Conservation (phyloP, 352 stramenopile genomes). For the Thraustochytrium striatum region DNA sequence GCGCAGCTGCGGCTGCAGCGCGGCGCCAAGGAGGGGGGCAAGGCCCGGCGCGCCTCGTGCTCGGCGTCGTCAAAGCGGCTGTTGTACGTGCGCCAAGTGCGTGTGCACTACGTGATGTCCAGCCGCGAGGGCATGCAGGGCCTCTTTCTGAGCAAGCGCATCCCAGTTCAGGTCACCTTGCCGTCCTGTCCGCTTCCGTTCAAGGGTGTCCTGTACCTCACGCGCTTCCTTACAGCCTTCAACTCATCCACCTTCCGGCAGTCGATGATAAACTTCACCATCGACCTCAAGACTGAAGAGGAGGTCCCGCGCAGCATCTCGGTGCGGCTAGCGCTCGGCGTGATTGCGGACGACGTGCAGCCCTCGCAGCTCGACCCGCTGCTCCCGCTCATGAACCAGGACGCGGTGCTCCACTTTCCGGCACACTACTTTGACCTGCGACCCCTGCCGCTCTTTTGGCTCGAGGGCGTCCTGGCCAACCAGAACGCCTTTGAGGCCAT, state of each 20-base stretch:
- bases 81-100: conserved; percentile 1
- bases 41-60: no score
- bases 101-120: conserved; percentile 24
- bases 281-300: conserved; percentile 1
- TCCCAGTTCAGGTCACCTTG: not conserved
- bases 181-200: not conserved
- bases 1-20: no score
- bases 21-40: no score
- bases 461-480: not conserved
- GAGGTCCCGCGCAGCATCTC: not conserved
- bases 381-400: not conserved
- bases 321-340: not conserved
- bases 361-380: not conserved
- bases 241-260: not conserved
- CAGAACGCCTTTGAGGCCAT: not conserved
- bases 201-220: not conserved
- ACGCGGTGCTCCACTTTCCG: conserved; percentile 6
- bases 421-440: conserved; percentile 37
- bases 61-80: no score
- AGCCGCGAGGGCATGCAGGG: not conserved
- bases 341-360: conserved; percentile 9
- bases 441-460: conserved; percentile 16
- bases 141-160: conserved; percentile 20
- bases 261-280: conserved; percentile 16
- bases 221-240: conserved; percentile 23